Evolutionary conservation across 805 yeast species (phyloP).

Genomic region (Starmerella bacillaris): DNA sequence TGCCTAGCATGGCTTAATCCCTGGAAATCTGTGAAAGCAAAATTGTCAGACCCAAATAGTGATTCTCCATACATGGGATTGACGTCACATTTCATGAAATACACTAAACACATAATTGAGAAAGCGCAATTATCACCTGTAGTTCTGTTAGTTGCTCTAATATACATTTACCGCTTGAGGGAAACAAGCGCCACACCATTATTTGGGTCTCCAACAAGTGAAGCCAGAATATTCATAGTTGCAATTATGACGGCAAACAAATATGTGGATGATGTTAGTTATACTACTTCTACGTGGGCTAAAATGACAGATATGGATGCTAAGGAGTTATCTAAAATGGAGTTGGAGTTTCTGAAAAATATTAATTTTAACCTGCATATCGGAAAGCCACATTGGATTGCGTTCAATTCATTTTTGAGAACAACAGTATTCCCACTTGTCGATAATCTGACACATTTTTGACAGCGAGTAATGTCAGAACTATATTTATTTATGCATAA

Average conservation of each 20-base stretch:
- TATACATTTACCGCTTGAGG: constrained; percentile 21
- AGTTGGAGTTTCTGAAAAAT: constrained; percentile 45
- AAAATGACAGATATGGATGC: constrained; percentile 64
- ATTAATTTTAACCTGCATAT: constrained; percentile 40
- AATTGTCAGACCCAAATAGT: background rate
- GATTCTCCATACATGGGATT: background rate
- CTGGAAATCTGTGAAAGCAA: constrained; percentile 2
- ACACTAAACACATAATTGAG: constrained; percentile 17
- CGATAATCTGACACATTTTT: constrained; percentile 1
- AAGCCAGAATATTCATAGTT: constrained; percentile 31
- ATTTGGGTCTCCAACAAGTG: constrained; percentile 21
- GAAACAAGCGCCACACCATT: constrained; percentile 12
- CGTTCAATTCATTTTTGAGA: constrained; percentile 13
- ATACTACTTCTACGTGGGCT: constrained; percentile 80
- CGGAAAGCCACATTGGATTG: constrained; percentile 19
- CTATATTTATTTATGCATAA: background rate
- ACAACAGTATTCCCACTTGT: constrained; percentile 5
- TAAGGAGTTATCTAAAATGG: constrained; percentile 40
- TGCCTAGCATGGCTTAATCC: constrained; percentile 9
- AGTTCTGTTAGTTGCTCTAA: constrained; percentile 21
- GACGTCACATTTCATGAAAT: constrained; percentile 16
- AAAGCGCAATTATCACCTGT: constrained; percentile 21
- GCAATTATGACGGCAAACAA: constrained; percentile 72
- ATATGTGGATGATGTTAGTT: constrained; percentile 83
- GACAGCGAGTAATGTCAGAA: background rate